These are phyloP conservation scores for Funneliformis geosporum DNA, from an alignment of 192 early-diverging fungal genomes.

Conservation along the genomic window DNA sequence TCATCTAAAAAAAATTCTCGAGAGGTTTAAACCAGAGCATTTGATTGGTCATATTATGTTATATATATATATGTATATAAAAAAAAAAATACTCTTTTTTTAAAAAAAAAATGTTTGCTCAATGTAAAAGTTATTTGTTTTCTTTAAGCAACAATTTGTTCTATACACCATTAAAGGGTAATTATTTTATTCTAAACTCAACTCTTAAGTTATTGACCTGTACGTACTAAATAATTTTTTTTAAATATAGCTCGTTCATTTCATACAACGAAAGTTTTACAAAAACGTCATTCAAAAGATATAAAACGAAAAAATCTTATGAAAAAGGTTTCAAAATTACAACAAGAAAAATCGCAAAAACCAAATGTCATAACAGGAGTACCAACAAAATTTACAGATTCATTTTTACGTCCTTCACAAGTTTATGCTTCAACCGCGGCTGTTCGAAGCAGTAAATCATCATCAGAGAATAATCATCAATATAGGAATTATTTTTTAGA, in stretches of 20 bases:
- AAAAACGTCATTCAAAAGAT: slow-evolving; percentile 13
- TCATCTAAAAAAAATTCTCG: no score
- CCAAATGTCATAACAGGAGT: slow-evolving; percentile 44
- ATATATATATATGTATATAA: no score
- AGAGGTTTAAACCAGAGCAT: no score
- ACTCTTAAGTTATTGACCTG: background rate
- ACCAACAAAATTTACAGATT: slow-evolving; percentile 42
- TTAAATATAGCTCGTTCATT: slow-evolving; percentile 2
- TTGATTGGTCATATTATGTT: no score
- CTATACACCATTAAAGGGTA: no score
- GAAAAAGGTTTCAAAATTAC: slow-evolving; percentile 36
- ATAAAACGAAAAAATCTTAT: slow-evolving; percentile 40
- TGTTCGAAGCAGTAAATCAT: background rate
- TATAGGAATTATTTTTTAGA: slow-evolving; percentile 44
- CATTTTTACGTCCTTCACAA: slow-evolving; percentile 37
- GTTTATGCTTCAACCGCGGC: slow-evolving; percentile 40
- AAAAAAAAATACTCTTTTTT: no score
- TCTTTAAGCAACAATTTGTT: no score
- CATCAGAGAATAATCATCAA: slow-evolving; percentile 18
- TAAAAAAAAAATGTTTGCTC: no score
- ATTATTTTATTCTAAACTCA: no score
- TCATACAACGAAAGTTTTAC: background rate
- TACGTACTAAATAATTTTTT: background rate
- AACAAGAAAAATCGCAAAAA: slow-evolving; percentile 34
- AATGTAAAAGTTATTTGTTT: no score